Evolutionary conservation across 2,329 filamentous ascomycete species (phyloP).

Genomic region (Juglanconis juglandina): DNA sequence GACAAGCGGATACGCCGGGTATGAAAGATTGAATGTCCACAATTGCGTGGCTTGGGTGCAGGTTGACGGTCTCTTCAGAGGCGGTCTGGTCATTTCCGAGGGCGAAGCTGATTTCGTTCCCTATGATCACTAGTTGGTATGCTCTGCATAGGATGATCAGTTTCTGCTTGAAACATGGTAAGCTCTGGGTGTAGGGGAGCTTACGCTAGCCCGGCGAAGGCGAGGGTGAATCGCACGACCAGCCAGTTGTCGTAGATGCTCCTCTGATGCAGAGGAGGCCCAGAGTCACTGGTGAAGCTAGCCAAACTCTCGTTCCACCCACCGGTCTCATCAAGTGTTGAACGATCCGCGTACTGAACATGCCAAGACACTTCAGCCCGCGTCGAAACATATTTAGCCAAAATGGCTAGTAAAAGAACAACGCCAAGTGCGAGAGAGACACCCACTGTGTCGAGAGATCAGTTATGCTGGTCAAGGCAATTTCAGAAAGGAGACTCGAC

Average conservation of each 20-base stretch:
- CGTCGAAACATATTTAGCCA: conserved; percentile 39
- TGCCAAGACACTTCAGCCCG: conserved; percentile 31
- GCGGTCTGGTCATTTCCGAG: conserved; percentile 27
- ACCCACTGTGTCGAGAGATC: conserved; percentile 30
- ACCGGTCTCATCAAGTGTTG: background rate
- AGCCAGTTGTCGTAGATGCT: conserved; percentile 45
- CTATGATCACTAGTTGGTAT: conserved; percentile 37
- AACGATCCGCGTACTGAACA: conserved; percentile 28
- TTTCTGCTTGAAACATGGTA: background rate
- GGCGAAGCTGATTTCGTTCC: conserved; percentile 33
- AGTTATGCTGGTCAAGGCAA: background rate
- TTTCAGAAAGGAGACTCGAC: conserved; percentile 11
- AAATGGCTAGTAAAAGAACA: conserved; percentile 35
- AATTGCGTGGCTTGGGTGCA: conserved; percentile 29
- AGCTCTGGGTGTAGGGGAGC: background rate
- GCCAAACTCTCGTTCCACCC: conserved; percentile 13
- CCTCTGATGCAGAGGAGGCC: conserved; percentile 14
- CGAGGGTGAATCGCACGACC: conserved; percentile 41
- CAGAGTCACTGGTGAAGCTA: conserved; percentile 19
- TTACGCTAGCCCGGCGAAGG: conserved; percentile 38
- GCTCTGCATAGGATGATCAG: conserved; percentile 20
- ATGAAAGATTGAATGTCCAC: conserved; percentile 33
- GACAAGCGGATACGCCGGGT: conserved; percentile 34
- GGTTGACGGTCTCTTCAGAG: conserved; percentile 28
- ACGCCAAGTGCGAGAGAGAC: conserved; percentile 34